A percentile compares a stretch with the other conserved stretches of the same genome.
Evolutionary conservation across 148 eudicot species (phyloP).

Genomic region (Beta vulgaris): DNA sequence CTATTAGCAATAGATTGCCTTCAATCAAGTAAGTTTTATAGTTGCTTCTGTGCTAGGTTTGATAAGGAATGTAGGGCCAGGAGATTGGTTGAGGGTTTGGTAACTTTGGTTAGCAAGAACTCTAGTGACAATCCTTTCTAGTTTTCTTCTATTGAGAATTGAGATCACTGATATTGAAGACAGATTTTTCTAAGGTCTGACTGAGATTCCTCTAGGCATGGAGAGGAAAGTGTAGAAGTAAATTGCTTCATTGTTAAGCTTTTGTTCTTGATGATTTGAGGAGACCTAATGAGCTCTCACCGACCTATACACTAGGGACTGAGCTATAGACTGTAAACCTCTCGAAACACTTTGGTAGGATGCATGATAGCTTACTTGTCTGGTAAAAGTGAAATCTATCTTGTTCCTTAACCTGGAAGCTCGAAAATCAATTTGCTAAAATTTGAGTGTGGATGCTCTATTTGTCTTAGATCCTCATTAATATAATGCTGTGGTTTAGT

Average conservation of each 20-base stretch:
- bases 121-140: background rate
- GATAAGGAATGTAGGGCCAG: background rate
- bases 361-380: background rate
- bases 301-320: slow-evolving; percentile 3
- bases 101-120: background rate
- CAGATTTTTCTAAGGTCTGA: background rate
- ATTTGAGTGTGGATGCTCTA: background rate
- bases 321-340: background rate
- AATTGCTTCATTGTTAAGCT: background rate
- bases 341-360: background rate
- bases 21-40: background rate
- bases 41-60: background rate
- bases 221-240: background rate
- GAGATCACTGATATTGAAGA: background rate
- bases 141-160: background rate
- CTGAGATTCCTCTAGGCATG: background rate
- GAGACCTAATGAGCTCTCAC: background rate
- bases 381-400: background rate
- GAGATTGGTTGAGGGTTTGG: background rate
- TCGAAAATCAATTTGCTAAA: background rate
- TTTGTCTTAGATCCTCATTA: background rate
- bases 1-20: background rate
- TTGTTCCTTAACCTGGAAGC: background rate
- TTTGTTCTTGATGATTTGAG: background rate
- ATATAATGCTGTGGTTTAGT: background rate